Conservation (phyloP, 768 basidiomycete species). For the Tylopilus intermedius region DNA sequence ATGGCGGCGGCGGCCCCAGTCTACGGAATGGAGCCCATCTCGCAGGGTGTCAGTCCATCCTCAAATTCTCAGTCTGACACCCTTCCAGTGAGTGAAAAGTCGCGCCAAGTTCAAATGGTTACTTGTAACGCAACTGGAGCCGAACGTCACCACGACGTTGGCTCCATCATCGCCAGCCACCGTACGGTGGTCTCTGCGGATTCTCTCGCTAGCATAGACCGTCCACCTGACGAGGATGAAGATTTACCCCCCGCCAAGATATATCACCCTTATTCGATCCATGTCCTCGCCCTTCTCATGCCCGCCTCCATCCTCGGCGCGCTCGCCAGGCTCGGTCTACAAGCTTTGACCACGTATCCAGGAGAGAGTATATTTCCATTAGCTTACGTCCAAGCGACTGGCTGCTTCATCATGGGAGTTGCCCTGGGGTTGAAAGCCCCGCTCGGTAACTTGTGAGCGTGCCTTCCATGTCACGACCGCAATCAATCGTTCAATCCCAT, state of each 20-base stretch:
- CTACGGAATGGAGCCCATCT: not conserved
- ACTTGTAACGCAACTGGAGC: not conserved
- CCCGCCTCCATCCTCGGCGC: slow-evolving; percentile 84
- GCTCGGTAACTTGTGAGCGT: slow-evolving; percentile 67
- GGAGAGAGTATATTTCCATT: slow-evolving; percentile 76
- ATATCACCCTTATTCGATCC: slow-evolving; percentile 53
- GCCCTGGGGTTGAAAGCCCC: slow-evolving; percentile 64
- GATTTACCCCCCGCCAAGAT: slow-evolving; percentile 32
- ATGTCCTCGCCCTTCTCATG: slow-evolving; percentile 66
- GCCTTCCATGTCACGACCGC: slow-evolving; percentile 5
- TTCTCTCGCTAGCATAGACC: slow-evolving; percentile 41
- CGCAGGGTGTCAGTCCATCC: not conserved
- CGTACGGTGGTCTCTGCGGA: slow-evolving; percentile 29
- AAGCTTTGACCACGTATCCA: slow-evolving; percentile 68
- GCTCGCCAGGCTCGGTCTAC: slow-evolving; percentile 74
- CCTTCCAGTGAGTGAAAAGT: slow-evolving; percentile 3
- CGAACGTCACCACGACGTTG: slow-evolving; percentile 26
- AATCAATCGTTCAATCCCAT: slow-evolving; percentile 5
- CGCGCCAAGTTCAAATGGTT: not conserved
- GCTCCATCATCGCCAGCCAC: slow-evolving; percentile 33
- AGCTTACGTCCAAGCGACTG: slow-evolving; percentile 79
- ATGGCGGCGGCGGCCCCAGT: slow-evolving; percentile 1
- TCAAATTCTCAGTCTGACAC: not conserved
- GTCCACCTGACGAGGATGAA: slow-evolving; percentile 34
- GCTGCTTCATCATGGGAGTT: slow-evolving; percentile 91